phyloP scores from a whole-genome alignment of 1,139 yeast species.

The Suhomyces atakaporum region DNA sequence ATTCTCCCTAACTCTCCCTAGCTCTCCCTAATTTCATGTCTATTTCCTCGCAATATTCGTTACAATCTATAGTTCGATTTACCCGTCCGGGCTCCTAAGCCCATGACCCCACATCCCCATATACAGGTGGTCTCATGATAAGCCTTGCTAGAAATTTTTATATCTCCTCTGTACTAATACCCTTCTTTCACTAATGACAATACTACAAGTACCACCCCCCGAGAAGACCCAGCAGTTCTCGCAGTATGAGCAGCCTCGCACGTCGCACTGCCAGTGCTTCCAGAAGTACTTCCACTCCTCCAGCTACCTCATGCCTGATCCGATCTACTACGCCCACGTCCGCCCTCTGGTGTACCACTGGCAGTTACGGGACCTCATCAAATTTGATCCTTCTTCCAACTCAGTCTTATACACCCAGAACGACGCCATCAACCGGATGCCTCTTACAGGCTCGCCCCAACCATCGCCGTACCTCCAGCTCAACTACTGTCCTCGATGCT shows the following conservation, averaged over 20 bases:
- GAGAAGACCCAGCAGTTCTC: constrained; percentile 4
- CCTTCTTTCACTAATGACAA: no score
- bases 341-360: constrained; percentile 61
- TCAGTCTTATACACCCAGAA: constrained; percentile 36
- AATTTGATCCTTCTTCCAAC: constrained; percentile 36
- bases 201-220: no score
- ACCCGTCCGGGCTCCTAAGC: no score
- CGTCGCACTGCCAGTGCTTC: constrained; percentile 42
- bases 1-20: no score
- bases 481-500: constrained; percentile 64
- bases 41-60: no score
- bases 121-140: no score
- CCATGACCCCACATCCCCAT: no score
- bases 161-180: no score
- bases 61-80: no score
- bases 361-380: constrained; percentile 81
- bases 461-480: constrained; percentile 42
- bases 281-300: constrained; percentile 50
- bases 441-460: constrained; percentile 19
- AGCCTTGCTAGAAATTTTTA: no score
- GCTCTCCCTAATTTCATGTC: no score
- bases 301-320: constrained; percentile 40
- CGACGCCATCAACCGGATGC: constrained; percentile 31
- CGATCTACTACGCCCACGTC: constrained; percentile 36
- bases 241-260: no score